Evolutionary conservation across 441 rosid genomes (phyloP), one percentile per base, ranked within the genome.

Genomic region (Erodium trifolium): DNA sequence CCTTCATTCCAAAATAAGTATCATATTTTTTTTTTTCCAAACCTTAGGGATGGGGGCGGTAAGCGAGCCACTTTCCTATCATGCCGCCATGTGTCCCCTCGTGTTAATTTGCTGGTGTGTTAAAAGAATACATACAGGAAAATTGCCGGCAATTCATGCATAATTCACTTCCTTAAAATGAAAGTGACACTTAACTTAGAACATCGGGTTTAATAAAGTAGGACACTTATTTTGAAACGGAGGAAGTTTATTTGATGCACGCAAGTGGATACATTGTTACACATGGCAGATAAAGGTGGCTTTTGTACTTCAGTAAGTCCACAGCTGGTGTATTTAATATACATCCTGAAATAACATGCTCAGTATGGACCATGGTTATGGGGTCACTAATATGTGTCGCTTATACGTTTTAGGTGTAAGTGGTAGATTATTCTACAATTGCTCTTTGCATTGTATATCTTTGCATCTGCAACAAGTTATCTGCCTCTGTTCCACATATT

Each of bases 391-490:
- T 19, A 16, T 59, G 10, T 7, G 31, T 23, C 23, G 29, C 29
- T 59, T 59, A 59, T 59, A 18, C 63, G 6, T 59, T 59, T 59
- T 59, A 59, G 64, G 55, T 59, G 31, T 59, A 8, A 19, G 64
- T 59, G 64, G 19, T 27, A 19, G 31, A 59, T 59, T 19, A 59
- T 9, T 59, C 34, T 59, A 59, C 64, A 23, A 9, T 6, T 23
- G n/a, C 64, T 19, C 12, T 16, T 9, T 57, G n/a, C 34, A 9
- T 19, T 18, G 11, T 0, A 57, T 57, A 23, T 19, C 12, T 16
- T 9, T 57, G n/a, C 34, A 9, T 19, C 34, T 60, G 7, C 63
- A 57, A 19, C 11, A 60, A 60, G 31, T 60, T 19, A 19, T 5
- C 27, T 60, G 34, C 35, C 34, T 60, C 34, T 60, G 16, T 60